These are phyloP conservation scores for Sporothrix protearum DNA, from an alignment of 2,329 filamentous ascomycete genomes.

Conservation along the genomic window DNA sequence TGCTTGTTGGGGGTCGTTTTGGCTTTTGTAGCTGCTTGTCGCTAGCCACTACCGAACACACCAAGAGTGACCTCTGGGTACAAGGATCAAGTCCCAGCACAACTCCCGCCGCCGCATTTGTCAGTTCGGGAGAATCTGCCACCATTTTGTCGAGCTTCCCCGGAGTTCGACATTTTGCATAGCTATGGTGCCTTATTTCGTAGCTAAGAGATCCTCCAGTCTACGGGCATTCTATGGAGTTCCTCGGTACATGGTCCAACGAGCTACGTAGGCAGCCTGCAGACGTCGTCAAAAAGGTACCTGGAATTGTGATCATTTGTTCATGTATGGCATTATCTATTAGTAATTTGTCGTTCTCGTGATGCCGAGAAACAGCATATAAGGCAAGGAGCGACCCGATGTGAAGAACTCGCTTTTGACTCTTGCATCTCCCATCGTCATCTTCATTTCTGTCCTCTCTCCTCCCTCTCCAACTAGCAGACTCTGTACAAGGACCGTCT, in stretches of 20 bases:
- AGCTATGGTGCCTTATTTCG: constrained; percentile 21
- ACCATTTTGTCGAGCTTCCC: not conserved
- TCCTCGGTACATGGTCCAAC: not conserved
- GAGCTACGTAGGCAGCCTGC: not conserved
- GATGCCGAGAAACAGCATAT: constrained; percentile 1
- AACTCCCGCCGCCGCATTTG: not conserved
- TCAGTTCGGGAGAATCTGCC: constrained; percentile 8
- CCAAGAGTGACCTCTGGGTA: not conserved
- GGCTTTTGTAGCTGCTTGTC: not conserved
- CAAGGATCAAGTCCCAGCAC: not conserved
- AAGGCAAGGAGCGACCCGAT: constrained; percentile 6
- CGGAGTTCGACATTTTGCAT: constrained; percentile 20
- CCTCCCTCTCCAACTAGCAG: not conserved
- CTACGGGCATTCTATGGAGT: not conserved
- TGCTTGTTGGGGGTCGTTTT: not conserved
- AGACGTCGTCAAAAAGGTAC: not conserved
- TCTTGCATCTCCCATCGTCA: not conserved
- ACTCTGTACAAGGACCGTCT: not conserved
- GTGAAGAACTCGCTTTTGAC: not conserved
- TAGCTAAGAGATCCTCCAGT: not conserved
- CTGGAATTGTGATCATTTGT: constrained; percentile 8
- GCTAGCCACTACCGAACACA: not conserved
- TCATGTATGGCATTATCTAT: constrained; percentile 9
- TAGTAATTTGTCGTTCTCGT: not conserved
- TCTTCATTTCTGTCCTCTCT: not conserved